These are phyloP conservation scores for Neurospora sublineolata DNA, from an alignment of 495 filamentous ascomycete genomes.

Conservation along the genomic window DNA sequence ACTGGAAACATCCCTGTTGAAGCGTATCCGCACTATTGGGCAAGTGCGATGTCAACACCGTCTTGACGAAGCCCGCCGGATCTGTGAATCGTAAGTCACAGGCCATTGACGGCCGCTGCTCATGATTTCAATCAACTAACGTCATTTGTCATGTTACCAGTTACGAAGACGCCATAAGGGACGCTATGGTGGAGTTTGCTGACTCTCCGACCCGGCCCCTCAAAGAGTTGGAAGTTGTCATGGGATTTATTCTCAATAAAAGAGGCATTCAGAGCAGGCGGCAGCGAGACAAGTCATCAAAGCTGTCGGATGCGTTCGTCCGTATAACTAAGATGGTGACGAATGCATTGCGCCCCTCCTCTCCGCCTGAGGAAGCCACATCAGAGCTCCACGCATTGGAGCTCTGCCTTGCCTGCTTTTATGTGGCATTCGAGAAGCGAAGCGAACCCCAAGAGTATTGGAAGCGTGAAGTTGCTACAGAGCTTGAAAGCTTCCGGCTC, in stretches of 20 bases:
- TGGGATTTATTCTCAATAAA: constrained; percentile 59
- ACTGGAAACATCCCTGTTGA: constrained; percentile 25
- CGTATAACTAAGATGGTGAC: constrained; percentile 36
- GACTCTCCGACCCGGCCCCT: constrained; percentile 46
- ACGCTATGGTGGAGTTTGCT: constrained; percentile 44
- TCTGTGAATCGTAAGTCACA: constrained; percentile 42
- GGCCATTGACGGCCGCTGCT: background rate
- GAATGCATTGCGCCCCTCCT: constrained; percentile 22
- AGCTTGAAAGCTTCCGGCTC: constrained; percentile 30
- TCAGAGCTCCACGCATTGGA: constrained; percentile 18
- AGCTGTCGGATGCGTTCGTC: constrained; percentile 53
- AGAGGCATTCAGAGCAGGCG: constrained; percentile 43
- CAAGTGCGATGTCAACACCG: constrained; percentile 21
- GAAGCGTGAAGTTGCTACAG: constrained; percentile 2
- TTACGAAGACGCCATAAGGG: constrained; percentile 53
- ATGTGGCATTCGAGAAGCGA: constrained; percentile 8
- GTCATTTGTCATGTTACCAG: constrained; percentile 21
- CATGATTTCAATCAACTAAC: background rate
- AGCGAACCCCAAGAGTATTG: background rate
- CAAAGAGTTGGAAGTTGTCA: constrained; percentile 65
- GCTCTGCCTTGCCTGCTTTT: constrained; percentile 30
- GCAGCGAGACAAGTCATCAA: constrained; percentile 50
- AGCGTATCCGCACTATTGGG: constrained; percentile 11
- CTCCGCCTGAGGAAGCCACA: background rate
- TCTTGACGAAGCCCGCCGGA: constrained; percentile 34